Percentiles rank a stretch among this genome's conserved stretches.
These are phyloP conservation scores for Pichiaceae sp. DNA, from an alignment of 1,139 yeast species.

Conservation along the genomic window DNA sequence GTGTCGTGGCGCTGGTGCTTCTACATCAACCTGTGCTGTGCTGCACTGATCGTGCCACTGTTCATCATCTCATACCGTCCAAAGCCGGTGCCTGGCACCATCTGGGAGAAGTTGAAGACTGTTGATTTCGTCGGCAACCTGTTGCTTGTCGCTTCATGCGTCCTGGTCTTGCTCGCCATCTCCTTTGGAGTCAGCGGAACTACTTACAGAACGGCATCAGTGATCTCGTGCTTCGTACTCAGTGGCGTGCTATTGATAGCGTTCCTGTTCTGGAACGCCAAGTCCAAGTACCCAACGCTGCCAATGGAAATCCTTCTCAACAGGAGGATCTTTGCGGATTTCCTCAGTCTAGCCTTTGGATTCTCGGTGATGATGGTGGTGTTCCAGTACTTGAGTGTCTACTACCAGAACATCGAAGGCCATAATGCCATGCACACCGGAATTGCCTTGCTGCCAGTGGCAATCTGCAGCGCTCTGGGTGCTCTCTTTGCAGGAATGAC, in stretches of 20 bases:
- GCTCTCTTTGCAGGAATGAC: conserved; percentile 5
- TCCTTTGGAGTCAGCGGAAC: conserved; percentile 37
- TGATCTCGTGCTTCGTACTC: conserved; percentile 43
- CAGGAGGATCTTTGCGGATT: not conserved
- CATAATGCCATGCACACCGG: conserved; percentile 51
- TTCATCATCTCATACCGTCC: conserved; percentile 47
- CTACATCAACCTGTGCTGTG: conserved; percentile 62
- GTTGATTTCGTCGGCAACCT: conserved; percentile 44
- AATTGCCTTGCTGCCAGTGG: conserved; percentile 40
- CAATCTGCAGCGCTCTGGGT: not conserved
- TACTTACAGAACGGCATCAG: conserved; percentile 48
- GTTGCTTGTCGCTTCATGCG: conserved; percentile 33
- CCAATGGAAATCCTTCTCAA: conserved; percentile 30
- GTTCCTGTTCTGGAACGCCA: conserved; percentile 43
- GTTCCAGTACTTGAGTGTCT: conserved; percentile 27
- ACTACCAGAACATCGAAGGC: conserved; percentile 44
- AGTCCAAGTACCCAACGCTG: conserved; percentile 39
- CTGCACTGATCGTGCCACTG: conserved; percentile 44
- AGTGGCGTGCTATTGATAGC: conserved; percentile 37
- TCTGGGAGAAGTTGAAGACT: conserved; percentile 31
- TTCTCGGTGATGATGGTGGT: not conserved
- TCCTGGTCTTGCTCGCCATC: conserved; percentile 38
- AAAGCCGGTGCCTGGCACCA: not conserved
- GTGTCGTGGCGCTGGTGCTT: conserved; percentile 75
- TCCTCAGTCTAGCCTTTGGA: not conserved